These are phyloP conservation scores for Tulasnella sp. DNA, from an alignment of 768 basidiomycete species.

Conservation along the genomic window DNA sequence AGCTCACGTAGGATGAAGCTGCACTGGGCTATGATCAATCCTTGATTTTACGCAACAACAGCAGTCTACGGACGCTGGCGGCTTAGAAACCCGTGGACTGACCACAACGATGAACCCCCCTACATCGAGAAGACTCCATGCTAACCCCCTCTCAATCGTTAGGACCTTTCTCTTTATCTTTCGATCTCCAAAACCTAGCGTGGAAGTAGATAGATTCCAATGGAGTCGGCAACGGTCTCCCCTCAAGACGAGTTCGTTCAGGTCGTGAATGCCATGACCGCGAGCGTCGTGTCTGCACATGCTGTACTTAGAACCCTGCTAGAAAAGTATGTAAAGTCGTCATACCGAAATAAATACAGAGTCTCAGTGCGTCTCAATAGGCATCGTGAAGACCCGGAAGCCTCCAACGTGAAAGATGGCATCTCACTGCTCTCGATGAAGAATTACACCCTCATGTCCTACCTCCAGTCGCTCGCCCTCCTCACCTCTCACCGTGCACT, in stretches of 20 bases:
- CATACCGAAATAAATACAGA: not conserved
- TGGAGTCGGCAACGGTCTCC: not conserved
- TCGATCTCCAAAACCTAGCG: no score
- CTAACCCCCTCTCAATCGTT: not conserved
- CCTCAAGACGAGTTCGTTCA: slow-evolving; percentile 20
- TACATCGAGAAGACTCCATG: not conserved
- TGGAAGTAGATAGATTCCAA: no score
- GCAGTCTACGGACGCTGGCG: slow-evolving; percentile 36
- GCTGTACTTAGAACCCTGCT: slow-evolving; percentile 42
- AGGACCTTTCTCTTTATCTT: not conserved
- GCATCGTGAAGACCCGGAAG: slow-evolving; percentile 13
- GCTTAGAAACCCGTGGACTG: slow-evolving; percentile 59
- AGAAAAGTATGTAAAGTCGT: slow-evolving; percentile 34
- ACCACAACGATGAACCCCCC: slow-evolving; percentile 21
- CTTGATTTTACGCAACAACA: slow-evolving; percentile 42
- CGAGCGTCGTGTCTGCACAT: slow-evolving; percentile 49
- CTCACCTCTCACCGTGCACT: slow-evolving; percentile 56
- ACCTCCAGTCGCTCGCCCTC: slow-evolving; percentile 72
- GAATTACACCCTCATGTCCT: slow-evolving; percentile 71
- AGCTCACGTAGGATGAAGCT: slow-evolving; percentile 36
- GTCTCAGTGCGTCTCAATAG: not conserved
- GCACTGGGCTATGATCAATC: slow-evolving; percentile 50
- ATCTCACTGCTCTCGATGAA: slow-evolving; percentile 87
- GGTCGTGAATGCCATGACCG: slow-evolving; percentile 44
- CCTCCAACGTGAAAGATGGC: slow-evolving; percentile 54